Conservation (phyloP, 257 asterid species). For the Nicotiana sylvestris region DNA sequence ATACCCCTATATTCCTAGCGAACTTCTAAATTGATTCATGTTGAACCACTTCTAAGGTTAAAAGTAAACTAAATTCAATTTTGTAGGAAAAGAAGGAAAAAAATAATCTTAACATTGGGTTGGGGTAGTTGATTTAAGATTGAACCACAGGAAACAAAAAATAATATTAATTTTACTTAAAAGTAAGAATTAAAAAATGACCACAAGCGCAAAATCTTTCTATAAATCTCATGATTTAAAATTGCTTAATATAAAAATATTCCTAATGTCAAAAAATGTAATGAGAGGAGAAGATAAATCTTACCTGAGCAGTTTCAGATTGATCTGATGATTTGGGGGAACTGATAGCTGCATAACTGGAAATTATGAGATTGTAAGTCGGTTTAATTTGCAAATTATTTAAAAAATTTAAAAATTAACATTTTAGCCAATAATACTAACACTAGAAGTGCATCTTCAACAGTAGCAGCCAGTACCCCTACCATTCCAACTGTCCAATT, state of each 20-base stretch:
- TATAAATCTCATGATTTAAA: too few species aligned
- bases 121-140: too few species aligned
- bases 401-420: background rate
- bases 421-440: conserved; percentile 27
- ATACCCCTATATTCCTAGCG: too few species aligned
- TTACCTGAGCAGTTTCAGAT: conserved; percentile 30
- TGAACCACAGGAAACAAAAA: background rate
- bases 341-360: conserved; percentile 85
- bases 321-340: conserved; percentile 41
- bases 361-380: background rate
- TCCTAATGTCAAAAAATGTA: too few species aligned
- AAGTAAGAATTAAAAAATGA: too few species aligned
- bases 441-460: conserved; percentile 83
- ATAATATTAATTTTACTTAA: background rate
- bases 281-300: background rate
- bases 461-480: conserved; percentile 78
- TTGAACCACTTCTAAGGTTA: too few species aligned
- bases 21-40: too few species aligned
- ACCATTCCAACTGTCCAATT: conserved; percentile 92
- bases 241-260: too few species aligned
- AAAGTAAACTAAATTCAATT: too few species aligned
- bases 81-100: too few species aligned
- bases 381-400: background rate
- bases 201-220: too few species aligned
- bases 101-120: too few species aligned